phyloP scores from a whole-genome alignment of 2,329 filamentous ascomycete species.

The Diaporthe nobilis region DNA sequence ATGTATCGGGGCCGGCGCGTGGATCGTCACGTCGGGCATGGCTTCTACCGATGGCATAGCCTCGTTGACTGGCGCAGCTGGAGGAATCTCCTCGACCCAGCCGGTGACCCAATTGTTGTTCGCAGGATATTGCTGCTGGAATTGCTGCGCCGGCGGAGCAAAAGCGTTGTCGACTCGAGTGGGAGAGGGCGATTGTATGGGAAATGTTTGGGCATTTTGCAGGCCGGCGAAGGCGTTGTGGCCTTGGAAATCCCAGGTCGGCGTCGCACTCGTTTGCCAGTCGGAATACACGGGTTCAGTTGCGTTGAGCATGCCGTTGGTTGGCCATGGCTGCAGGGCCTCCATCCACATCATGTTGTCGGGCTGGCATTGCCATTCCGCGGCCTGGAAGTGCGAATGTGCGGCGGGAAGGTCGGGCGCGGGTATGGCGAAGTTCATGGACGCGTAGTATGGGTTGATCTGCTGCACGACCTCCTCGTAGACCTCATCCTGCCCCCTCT shows the following conservation, averaged over 20 bases:
- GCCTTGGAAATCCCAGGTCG: slow-evolving; percentile 24
- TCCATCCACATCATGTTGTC: slow-evolving; percentile 33
- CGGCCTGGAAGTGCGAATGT: slow-evolving; percentile 33
- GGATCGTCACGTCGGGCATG: slow-evolving; percentile 6
- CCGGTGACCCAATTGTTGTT: slow-evolving; percentile 7
- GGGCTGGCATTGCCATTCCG: slow-evolving; percentile 32
- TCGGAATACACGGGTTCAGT: neutral
- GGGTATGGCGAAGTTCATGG: slow-evolving; percentile 21
- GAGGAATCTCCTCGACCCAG: slow-evolving; percentile 15
- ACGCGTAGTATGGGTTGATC: slow-evolving; percentile 25
- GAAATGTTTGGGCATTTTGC: neutral
- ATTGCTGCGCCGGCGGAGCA: neutral
- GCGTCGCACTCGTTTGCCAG: slow-evolving; percentile 17
- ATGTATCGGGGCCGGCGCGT: slow-evolving; percentile 1
- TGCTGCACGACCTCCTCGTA: slow-evolving; percentile 30
- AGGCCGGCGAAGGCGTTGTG: neutral
- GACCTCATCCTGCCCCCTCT: slow-evolving; percentile 7
- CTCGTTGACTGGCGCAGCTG: neutral
- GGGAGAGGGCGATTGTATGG: neutral
- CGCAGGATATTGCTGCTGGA: neutral
- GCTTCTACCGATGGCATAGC: slow-evolving; percentile 9
- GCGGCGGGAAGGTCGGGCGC: slow-evolving; percentile 1
- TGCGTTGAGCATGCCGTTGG: slow-evolving; percentile 15
- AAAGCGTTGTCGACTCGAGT: slow-evolving; percentile 12
- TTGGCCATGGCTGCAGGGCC: slow-evolving; percentile 27